Evolutionary conservation across 495 filamentous ascomycete genomes (phyloP).

Genomic region (Tetracladium marchalianum): DNA sequence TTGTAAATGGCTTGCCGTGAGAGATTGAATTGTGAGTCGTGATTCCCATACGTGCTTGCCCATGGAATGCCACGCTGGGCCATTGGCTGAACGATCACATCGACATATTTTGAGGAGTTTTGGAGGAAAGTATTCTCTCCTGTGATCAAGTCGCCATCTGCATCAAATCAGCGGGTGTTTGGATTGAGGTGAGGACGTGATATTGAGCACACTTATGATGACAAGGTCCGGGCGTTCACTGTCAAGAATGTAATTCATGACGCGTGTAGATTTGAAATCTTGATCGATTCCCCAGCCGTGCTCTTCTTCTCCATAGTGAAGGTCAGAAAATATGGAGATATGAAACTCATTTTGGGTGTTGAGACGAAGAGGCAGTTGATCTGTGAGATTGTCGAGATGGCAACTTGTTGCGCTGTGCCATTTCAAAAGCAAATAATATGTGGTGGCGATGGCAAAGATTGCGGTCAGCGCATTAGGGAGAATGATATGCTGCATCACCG

Average conservation of each 20-base stretch:
- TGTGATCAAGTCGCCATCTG: conserved; percentile 60
- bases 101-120: conserved; percentile 50
- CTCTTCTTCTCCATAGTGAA: conserved; percentile 60
- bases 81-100: conserved; percentile 51
- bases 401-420: no score
- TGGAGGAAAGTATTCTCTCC: conserved; percentile 51
- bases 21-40: conserved; percentile 55
- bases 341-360: conserved; percentile 9
- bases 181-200: background rate
- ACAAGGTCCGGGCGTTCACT: conserved; percentile 47
- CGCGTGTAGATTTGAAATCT: conserved; percentile 46
- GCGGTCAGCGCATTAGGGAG: no score
- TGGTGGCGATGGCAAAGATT: no score
- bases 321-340: conserved; percentile 52
- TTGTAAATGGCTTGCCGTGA: conserved; percentile 41
- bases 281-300: conserved; percentile 48
- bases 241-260: conserved; percentile 53
- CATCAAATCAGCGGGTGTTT: background rate
- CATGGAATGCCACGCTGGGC: conserved; percentile 41
- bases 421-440: no score
- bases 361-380: background rate
- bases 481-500: no score
- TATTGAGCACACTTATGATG: conserved; percentile 47
- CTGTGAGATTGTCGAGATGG: background rate
- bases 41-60: conserved; percentile 69